Evolutionary conservation across 495 filamentous ascomycete species (phyloP), one percentile per base, ranked within the genome.

Genomic region (Hyaloscypha variabilis): DNA sequence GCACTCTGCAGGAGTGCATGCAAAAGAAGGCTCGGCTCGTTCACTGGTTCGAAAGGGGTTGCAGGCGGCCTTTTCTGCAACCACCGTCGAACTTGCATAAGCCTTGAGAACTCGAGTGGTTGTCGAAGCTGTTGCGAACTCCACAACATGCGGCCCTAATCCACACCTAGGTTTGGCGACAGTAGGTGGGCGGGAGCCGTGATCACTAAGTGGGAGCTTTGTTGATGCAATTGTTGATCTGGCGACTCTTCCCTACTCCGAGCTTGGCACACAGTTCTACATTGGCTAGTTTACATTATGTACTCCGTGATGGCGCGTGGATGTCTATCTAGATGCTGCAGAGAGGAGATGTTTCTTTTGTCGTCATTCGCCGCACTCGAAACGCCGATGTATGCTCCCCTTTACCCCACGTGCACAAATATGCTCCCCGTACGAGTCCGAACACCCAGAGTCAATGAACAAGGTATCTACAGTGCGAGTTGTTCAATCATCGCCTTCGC

Each of bases 401-500:
- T 54, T 30, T 54, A 46, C 39, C 39, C 39, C 39, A 46, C 39
- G 39, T 46, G 39, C 39, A 46, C 17, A 10, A n/a, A 46, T 28
- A 26, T 50, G n/a, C 39, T n/a, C 54, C 30, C 24, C 25, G 59
- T 51, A 61, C 8, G 25, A 42, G 31, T 6, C 21, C 57, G 58
- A 52, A 60, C 39, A 66, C 24, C 57, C 34, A 25, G 26, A 60
- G 17, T 49, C 19, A 21, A 54, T 65, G 56, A 60, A 61, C 58
- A 49, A 64, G 58, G 34, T 65, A 39, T 65, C 63, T 65, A 65
- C 67, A 65, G 50, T 55, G 36, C 58, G 57, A 62, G n/a, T 21
- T 58, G 60, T 62, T 72, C 71, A 70, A 58, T 73, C 71, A 58
- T 83, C 77, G 8, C 79, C 73, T 21, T 78, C 75, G 24, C 25